phyloP scores from a whole-genome alignment of 805 yeast species.

The Yarrowia sp. region DNA sequence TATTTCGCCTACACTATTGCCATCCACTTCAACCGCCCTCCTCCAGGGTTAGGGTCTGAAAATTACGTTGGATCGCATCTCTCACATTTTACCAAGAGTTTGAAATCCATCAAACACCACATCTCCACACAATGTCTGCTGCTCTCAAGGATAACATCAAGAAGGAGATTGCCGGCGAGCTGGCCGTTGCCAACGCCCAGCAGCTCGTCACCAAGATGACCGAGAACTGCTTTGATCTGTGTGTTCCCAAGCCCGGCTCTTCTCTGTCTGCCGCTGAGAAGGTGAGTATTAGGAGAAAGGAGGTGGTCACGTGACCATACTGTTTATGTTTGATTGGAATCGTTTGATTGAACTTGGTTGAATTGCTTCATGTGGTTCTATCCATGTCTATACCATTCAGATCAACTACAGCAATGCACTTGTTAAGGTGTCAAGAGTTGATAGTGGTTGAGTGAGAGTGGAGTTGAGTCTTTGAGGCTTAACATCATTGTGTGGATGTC shows the following conservation, averaged over 20 bases:
- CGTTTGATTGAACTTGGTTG: too few relatives aligned
- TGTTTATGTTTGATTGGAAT: too few relatives aligned
- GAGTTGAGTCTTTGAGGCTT: too few relatives aligned
- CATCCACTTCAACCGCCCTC: not conserved
- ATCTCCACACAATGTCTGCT: constrained; percentile 45
- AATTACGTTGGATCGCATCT: constrained; percentile 28
- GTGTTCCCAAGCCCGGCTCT: constrained; percentile 68
- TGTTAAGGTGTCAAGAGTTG: too few relatives aligned
- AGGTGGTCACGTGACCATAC: too few relatives aligned
- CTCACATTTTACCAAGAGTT: not conserved
- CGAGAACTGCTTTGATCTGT: constrained; percentile 84
- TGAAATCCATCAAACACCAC: not conserved
- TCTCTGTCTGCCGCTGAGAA: constrained; percentile 60
- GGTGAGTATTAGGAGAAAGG: constrained; percentile 35
- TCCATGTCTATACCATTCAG: too few relatives aligned
- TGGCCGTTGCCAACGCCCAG: constrained; percentile 91
- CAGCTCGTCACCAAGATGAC: constrained; percentile 84
- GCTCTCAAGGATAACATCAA: constrained; percentile 69
- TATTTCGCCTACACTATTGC: too few relatives aligned
- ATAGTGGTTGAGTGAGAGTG: too few relatives aligned
- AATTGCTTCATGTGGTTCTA: too few relatives aligned
- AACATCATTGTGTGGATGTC: too few relatives aligned
- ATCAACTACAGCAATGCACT: too few relatives aligned
- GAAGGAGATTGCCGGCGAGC: constrained; percentile 75
- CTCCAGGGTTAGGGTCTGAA: constrained; percentile 25